Base-by-base conservation (phyloP, 2,329 filamentous ascomycete genomes). In the Sporothrix luriei region DNA sequence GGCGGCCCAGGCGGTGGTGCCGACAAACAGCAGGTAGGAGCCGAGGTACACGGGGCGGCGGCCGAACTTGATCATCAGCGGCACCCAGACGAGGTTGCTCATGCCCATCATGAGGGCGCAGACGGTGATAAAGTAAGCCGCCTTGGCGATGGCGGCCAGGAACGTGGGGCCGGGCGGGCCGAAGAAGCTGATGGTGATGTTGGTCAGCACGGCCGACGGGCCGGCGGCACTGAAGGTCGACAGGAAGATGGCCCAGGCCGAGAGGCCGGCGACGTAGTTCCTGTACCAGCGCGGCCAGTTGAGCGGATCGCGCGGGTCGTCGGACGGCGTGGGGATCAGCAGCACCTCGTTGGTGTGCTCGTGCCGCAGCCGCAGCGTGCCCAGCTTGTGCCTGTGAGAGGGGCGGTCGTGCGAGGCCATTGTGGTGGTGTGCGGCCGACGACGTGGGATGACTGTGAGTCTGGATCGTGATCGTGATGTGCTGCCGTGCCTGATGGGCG, bases 21-120 rank as follows among this genome's bases (percentile, higher is more conserved):
- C 51, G 10, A 13, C 7, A 13, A 24, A 54, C 4, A 54, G 24
- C 7, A 16, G 10, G 24, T 29, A 54, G 7, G 51, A 21, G 1
- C 4, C 7, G 5, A 54, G 16, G 11, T 54, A 54, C 7, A 54
- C 24, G 21, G 51, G 51, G 21, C 51, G 51, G 24, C 51, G 51
- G 24, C 51, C 51, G 29, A 29, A 54, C 24, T 54, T 54, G 51
- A 54, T 21, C 51, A 54, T 54, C 21, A 54, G 51, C 51, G 51
- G 51, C 21, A 54, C 51, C 51, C 51, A 54, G 13, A 54, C 24
- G 3, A 54, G 13, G 11, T 54, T 54, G 24, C 21, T 14, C 7
- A 54, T 11, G 51, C 51, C 51, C 51, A 54, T 54, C 51, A 54
- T 29, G 21, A 54, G 51, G 3, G 51, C 51, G 13, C n/a, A 6